Base-by-base conservation (phyloP, 345 rosid species). In the Viola odorata region DNA sequence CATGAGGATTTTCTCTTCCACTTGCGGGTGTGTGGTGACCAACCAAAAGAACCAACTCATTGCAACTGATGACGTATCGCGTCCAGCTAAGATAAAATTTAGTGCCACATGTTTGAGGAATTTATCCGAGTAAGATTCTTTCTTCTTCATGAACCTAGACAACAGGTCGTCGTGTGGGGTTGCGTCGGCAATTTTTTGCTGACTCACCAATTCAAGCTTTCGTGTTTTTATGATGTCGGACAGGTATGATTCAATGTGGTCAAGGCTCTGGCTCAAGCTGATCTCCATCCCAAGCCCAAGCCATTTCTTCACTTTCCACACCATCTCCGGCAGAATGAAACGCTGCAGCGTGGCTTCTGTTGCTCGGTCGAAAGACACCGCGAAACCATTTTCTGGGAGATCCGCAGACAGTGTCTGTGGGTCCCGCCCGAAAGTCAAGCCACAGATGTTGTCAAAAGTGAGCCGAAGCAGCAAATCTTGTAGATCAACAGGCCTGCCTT, bases 371-470 rank as follows among this genome's bases (percentile, higher is more conserved):
- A 79, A 79, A 2, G 83, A 69, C 53, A 68, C 60, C 4, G 83
- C 71, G 14, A 79, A 79, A 41, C 70, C 65, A 5, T 73, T 76
- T 40, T 79, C 80, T 0, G 77, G 80, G 12, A 79, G 74, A 23
- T 66, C 80, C 0, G 64, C 72, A 0, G 83, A 64, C 39, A 76
- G 32, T 0, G 83, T 79, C 50, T 73, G 65, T 3, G 80, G 80
- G 50, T 79, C 83, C 66, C 65, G 67, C 3, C 83, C 83, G 36
- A 76, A 76, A 11, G 83, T 57, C 74, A 79, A 60, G 45, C 83
- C 83, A 12, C 83, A 79, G 12, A 79, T 79, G 68, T 79, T 79
- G 61, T 79, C 83, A 53, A 79, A 79, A 7, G 83, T 79, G 67
- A 79, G 78, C 44, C 83, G 74, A 8, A 79, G 80, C 37, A 79